phyloP scores from a whole-genome alignment of 768 basidiomycete genomes.

The Boletus reticuloceps region DNA sequence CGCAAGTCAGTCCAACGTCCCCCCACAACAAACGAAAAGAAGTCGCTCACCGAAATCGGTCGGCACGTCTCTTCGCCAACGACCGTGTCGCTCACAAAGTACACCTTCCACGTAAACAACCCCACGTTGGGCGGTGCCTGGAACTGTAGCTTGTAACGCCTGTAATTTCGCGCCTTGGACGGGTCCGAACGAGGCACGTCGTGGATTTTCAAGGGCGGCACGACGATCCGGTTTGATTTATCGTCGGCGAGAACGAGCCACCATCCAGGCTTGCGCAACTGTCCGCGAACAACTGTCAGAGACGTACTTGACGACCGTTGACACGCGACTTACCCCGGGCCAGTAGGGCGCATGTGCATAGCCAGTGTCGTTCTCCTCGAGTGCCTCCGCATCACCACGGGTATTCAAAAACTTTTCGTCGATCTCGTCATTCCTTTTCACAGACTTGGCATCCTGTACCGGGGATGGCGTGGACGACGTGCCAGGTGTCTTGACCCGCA shows the following conservation, averaged over 20 bases:
- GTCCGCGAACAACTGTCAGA: not conserved
- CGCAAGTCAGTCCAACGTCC: too few species aligned
- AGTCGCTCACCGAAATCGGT: constrained; percentile 65
- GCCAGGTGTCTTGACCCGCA: constrained; percentile 65
- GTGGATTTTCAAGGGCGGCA: constrained; percentile 78
- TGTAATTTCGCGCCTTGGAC: constrained; percentile 54
- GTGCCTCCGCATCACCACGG: constrained; percentile 61
- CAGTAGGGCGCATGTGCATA: constrained; percentile 91
- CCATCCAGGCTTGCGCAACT: constrained; percentile 91
- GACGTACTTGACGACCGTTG: not conserved
- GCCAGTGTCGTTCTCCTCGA: constrained; percentile 44
- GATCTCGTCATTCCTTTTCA: constrained; percentile 51
- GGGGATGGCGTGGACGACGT: constrained; percentile 28
- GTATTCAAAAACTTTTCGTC: constrained; percentile 70
- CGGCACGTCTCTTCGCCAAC: constrained; percentile 73
- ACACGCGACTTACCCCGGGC: constrained; percentile 64
- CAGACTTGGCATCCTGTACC: constrained; percentile 41
- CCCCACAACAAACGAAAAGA: not conserved
- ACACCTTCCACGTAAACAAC: constrained; percentile 85
- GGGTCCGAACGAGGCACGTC: constrained; percentile 70
- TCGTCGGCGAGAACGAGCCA: constrained; percentile 90
- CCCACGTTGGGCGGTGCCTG: constrained; percentile 87
- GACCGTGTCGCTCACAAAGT: constrained; percentile 84
- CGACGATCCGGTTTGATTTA: constrained; percentile 79
- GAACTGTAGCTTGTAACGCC: constrained; percentile 90